phyloP scores from a whole-genome alignment of 2,329 filamentous ascomycete genomes.

The Dactylella cylindrospora region DNA sequence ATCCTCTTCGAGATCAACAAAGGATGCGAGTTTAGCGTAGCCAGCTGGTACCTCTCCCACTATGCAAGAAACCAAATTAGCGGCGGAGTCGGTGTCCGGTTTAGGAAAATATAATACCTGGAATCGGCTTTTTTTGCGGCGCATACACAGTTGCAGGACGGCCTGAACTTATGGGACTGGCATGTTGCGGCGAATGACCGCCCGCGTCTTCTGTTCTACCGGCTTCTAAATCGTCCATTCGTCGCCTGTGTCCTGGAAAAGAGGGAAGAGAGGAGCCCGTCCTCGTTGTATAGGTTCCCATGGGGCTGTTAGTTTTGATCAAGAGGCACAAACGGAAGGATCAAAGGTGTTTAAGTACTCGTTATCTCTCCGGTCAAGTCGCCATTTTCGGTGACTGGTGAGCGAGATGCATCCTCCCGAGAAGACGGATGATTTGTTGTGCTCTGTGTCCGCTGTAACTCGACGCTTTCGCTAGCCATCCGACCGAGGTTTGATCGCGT shows the following conservation, averaged over 20 bases:
- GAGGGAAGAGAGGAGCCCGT: conserved; percentile 16
- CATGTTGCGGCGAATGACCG: conserved; percentile 8
- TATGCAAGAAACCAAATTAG: conserved; percentile 13
- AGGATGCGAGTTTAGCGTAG: conserved; percentile 38
- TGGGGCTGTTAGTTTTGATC: conserved; percentile 30
- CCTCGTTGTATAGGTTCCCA: conserved; percentile 35
- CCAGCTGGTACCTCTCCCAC: conserved; percentile 26
- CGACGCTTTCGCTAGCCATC: conserved; percentile 28
- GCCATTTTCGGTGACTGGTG: conserved; percentile 9
- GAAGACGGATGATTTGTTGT: conserved; percentile 26
- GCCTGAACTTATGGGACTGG: conserved; percentile 4
- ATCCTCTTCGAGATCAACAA: conserved; percentile 30
- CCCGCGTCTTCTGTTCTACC: conserved; percentile 11
- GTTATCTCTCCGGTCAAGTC: conserved; percentile 5
- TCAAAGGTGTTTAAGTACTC: conserved; percentile 4
- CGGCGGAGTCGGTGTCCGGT: neutral
- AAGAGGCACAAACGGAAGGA: conserved; percentile 6
- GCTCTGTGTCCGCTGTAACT: conserved; percentile 16
- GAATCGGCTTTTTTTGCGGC: conserved; percentile 19
- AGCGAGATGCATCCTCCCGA: conserved; percentile 16
- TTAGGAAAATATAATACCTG: conserved; percentile 7
- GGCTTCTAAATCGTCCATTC: conserved; percentile 34
- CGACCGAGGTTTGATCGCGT: neutral
- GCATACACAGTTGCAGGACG: neutral
- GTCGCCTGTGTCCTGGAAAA: conserved; percentile 16